phyloP scores from a whole-genome alignment of 2,329 filamentous ascomycete genomes.

The Neopestalotiopsis sp. region DNA sequence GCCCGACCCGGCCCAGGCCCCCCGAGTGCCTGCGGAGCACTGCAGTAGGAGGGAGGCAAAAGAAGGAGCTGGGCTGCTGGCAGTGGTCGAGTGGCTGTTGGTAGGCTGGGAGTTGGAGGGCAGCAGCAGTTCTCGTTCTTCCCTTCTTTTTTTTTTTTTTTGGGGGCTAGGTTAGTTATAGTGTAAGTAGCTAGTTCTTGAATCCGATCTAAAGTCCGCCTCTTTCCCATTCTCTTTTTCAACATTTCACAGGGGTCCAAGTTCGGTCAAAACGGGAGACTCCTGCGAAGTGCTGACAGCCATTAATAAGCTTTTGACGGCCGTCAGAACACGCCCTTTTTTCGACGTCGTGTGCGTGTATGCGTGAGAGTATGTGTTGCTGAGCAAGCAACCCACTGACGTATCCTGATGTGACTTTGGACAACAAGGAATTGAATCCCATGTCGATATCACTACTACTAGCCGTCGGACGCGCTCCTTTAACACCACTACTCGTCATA shows the following conservation, averaged over 20 bases:
- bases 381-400: neutral
- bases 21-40: too few relatives aligned
- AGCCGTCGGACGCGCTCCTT: neutral
- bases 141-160: too few relatives aligned
- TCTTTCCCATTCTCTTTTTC: neutral
- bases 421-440: neutral
- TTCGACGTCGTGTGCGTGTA: neutral
- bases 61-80: too few relatives aligned
- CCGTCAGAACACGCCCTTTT: neutral
- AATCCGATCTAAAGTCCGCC: too few relatives aligned
- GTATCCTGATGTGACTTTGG: neutral
- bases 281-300: neutral
- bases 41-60: too few relatives aligned
- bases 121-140: too few relatives aligned
- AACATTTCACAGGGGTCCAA: neutral
- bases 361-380: neutral
- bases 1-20: neutral
- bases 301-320: slow-evolving; percentile 3
- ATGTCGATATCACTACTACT: neutral
- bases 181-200: too few relatives aligned
- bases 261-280: neutral
- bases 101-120: too few relatives aligned
- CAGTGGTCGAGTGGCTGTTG: too few relatives aligned
- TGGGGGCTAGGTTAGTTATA: too few relatives aligned
- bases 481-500: neutral